Conservation (phyloP, 1,284 basidiomycete species). For the Trichosporon inkin region DNA sequence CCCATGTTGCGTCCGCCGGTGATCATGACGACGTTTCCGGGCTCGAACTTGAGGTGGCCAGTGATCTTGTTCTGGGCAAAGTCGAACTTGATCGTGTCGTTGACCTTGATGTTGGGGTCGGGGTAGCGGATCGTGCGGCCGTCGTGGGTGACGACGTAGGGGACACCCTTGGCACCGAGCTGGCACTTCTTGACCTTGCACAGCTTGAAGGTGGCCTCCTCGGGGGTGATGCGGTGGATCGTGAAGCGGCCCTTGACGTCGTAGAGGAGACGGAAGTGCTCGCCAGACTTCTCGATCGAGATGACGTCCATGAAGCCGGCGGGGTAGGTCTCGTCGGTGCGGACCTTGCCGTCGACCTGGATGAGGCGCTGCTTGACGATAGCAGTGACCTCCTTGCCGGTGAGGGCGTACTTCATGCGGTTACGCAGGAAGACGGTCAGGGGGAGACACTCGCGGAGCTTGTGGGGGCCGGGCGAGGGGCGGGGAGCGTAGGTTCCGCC, state of each 20-base stretch:
- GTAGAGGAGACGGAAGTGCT: conserved; percentile 99
- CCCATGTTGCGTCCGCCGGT: conserved; percentile 99
- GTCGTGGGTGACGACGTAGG: conserved; percentile 97
- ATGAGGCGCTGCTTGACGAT: conserved; percentile 96
- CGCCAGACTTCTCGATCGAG: conserved; percentile 95
- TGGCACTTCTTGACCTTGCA: conserved; percentile 92
- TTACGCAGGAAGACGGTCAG: conserved; percentile 95
- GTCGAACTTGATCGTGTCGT: conserved; percentile 98
- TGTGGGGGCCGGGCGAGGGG: conserved; percentile 97
- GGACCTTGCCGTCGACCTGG: conserved; percentile 98
- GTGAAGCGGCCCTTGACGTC: conserved; percentile 99
- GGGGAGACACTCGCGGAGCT: conserved; percentile 94
- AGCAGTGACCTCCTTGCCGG: conserved; percentile 87
- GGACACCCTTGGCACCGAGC: conserved; percentile 89
- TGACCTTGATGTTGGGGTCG: conserved; percentile 90
- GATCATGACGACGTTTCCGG: conserved; percentile 95
- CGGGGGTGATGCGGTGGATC: conserved; percentile 97
- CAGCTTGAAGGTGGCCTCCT: conserved; percentile 98
- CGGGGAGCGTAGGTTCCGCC: conserved; percentile 96
- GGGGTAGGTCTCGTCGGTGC: conserved; percentile 96
- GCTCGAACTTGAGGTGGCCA: conserved; percentile 94
- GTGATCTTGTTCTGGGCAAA: conserved; percentile 90
- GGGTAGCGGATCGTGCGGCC: conserved; percentile 99
- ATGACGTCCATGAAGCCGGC: conserved; percentile 98
- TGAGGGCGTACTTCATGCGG: conserved; percentile 98